A percentile compares a stretch with the other conserved stretches of the same genome.
These are phyloP conservation scores for Zygosaccharomyces bailii DNA, from an alignment of 805 yeast genomes.

Conservation along the genomic window DNA sequence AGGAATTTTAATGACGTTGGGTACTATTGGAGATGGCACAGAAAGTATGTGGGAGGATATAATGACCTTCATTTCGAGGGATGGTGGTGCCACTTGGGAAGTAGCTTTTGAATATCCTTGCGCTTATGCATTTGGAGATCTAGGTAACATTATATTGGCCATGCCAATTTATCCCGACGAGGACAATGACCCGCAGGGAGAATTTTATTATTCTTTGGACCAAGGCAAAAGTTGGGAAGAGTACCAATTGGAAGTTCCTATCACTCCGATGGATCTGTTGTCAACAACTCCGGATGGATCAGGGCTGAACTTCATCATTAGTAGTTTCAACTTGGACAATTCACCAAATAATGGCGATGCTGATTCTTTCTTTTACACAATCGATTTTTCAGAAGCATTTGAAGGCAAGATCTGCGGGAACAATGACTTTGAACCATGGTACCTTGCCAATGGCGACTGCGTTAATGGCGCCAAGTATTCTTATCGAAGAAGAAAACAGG, in stretches of 20 bases:
- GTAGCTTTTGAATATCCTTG: constrained; percentile 51
- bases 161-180: constrained; percentile 42
- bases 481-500: constrained; percentile 59
- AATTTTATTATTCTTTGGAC: constrained; percentile 56
- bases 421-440: constrained; percentile 63
- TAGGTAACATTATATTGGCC: constrained; percentile 69
- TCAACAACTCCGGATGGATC: constrained; percentile 69
- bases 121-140: constrained; percentile 64
- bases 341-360: constrained; percentile 4
- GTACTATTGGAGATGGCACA: constrained; percentile 21
- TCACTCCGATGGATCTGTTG: constrained; percentile 41
- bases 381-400: constrained; percentile 60
- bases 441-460: constrained; percentile 44
- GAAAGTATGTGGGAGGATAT: constrained; percentile 7
- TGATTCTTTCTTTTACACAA: constrained; percentile 23
- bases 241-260: constrained; percentile 43
- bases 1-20: constrained; percentile 38
- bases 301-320: constrained; percentile 52
- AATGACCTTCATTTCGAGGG: constrained; percentile 62
- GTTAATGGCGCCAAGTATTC: constrained; percentile 65
- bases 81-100: constrained; percentile 76
- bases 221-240: constrained; percentile 68
- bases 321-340: constrained; percentile 36
- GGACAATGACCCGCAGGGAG: constrained; percentile 37
- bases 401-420: constrained; percentile 41